Base-by-base conservation (phyloP, 202 grass and related monocot species). In the Bolboschoenoplectus hybrid region DNA sequence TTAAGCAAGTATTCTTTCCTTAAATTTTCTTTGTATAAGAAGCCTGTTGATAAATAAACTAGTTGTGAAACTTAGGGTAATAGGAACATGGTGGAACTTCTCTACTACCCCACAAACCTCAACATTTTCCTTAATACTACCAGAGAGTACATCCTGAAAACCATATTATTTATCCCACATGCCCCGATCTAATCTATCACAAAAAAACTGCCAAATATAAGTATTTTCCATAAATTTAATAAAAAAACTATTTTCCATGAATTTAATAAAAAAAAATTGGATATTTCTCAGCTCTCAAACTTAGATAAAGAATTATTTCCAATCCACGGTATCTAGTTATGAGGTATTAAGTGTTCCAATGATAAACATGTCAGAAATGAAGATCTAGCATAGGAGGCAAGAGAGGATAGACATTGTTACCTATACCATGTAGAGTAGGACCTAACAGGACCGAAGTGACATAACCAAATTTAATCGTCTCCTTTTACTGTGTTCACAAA, bases 1-100 rank as follows among this genome's bases (percentile, higher is more conserved):
- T 17, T 70, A n/a, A 84, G n/a, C 13, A 57, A 58, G 14, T 43
- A 58, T 58, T 79, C 50, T 51, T 57, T 72, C 40, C 68, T 16
- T 57, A 58, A 78, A 11, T 70, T 78, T 57, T 58, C 13, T 79
- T 58, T 58, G 34, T 40, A 58, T 41, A 57, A 78, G 50, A 78
- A 57, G 50, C 9, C n/a, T 35, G 10, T 56, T 78, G 12, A 78
- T 38, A 60, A 79, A 41, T 9, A 79, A 79, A n/a, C 4, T 60
- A 41, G 52, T 40, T 19, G 36, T 55, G 52, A 40, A 78, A 60
- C 35, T 57, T 58, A 55, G 72, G 19, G 52, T 40, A n/a, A 79
- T 79, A 60, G 2, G 7, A 57, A 79, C 34, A 12, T 16, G 52
- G 35, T 79, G 53, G 35, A 58, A 79, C 26, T 58, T 79, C 35